Conservation (phyloP, 441 rosid genomes). For the Erysimum cheiri region DNA sequence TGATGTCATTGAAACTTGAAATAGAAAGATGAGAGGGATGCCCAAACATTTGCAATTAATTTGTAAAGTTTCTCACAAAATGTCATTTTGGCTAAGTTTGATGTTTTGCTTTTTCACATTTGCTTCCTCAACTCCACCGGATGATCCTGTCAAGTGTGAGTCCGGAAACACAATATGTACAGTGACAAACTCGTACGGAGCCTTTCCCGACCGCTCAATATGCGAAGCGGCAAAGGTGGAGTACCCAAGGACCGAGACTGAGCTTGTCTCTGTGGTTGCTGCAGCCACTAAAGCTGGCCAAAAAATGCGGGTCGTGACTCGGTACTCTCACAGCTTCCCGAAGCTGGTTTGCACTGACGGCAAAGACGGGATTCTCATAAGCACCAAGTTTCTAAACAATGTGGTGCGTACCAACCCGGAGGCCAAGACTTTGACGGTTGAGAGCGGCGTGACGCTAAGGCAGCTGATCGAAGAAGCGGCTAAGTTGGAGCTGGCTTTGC, state of each 20-base stretch:
- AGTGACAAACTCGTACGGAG: constrained; percentile 70
- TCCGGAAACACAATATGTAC: constrained; percentile 55
- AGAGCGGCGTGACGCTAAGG: constrained; percentile 72
- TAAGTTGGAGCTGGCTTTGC: constrained; percentile 64
- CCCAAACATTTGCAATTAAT: neutral
- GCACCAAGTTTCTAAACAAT: constrained; percentile 65
- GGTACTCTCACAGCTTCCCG: constrained; percentile 69
- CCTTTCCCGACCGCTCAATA: constrained; percentile 28
- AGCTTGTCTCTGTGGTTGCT: constrained; percentile 60
- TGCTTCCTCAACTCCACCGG: constrained; percentile 54
- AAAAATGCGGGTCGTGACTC: constrained; percentile 74
- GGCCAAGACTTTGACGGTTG: constrained; percentile 59
- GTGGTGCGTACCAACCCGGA: constrained; percentile 44
- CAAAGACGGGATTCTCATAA: constrained; percentile 63
- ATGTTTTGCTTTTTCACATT: constrained; percentile 10
- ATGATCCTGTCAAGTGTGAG: constrained; percentile 63
- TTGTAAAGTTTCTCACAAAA: neutral
- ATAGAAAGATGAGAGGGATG: neutral
- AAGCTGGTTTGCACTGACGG: constrained; percentile 76
- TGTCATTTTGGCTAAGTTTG: constrained; percentile 34
- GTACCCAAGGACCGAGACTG: constrained; percentile 64
- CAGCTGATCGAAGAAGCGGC: constrained; percentile 67
- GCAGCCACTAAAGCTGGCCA: constrained; percentile 54
- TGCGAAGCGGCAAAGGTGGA: constrained; percentile 48
- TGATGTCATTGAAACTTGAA: neutral